These are phyloP conservation scores for Cicer arietinum DNA, from an alignment of 306 rosid genomes.

Conservation along the genomic window DNA sequence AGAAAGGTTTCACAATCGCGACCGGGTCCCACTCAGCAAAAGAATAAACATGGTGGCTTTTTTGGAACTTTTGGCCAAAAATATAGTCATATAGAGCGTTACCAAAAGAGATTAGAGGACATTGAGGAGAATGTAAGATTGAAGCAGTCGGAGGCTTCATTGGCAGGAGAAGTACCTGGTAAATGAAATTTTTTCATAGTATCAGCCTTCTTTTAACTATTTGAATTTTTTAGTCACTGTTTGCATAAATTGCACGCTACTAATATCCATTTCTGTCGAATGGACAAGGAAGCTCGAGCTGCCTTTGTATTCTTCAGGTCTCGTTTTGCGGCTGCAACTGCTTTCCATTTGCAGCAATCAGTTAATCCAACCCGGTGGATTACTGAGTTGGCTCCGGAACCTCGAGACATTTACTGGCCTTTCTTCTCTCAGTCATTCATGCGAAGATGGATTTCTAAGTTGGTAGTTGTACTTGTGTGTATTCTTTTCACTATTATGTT, in stretches of 20 bases:
- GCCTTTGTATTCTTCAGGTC: conserved; percentile 92
- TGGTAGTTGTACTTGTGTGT: conserved; percentile 66
- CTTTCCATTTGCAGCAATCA: conserved; percentile 79
- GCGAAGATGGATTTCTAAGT: conserved; percentile 87
- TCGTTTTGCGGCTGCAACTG: conserved; percentile 78
- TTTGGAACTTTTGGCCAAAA: conserved; percentile 66
- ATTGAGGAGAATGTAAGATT: conserved; percentile 75
- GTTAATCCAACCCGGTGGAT: conserved; percentile 82
- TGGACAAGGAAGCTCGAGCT: conserved; percentile 75
- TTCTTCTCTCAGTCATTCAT: conserved; percentile 84
- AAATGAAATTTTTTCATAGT: conserved; percentile 25
- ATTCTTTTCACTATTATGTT: conserved; percentile 68
- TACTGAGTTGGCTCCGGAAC: conserved; percentile 92
- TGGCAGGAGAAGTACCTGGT: conserved; percentile 77
- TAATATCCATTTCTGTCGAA: conserved; percentile 43
- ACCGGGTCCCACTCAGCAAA: conserved; percentile 53
- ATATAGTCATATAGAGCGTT: conserved; percentile 59
- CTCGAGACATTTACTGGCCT: conserved; percentile 93
- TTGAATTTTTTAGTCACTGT: conserved; percentile 26
- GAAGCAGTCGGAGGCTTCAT: conserved; percentile 71
- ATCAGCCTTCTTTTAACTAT: conserved; percentile 26
- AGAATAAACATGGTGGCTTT: conserved; percentile 44
- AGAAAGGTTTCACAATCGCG: conserved; percentile 56
- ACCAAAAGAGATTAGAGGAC: conserved; percentile 71
- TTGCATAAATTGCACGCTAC: conserved; percentile 33